These are phyloP conservation scores for Sanghuangporus baumii DNA, from an alignment of 1,284 basidiomycete species.

Conservation along the genomic window DNA sequence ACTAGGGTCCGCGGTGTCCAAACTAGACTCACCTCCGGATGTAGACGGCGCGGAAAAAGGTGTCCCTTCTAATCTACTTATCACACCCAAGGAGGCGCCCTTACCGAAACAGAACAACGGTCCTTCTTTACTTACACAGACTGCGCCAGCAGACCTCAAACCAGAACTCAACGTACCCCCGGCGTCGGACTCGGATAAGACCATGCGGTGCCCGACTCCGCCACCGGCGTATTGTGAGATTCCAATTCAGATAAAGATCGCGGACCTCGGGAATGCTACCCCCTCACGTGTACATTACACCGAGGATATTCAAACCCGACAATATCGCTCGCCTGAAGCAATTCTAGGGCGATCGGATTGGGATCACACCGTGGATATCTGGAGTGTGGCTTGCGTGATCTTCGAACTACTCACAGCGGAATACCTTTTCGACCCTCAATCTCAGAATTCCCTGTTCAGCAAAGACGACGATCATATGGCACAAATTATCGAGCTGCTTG, in stretches of 20 bases:
- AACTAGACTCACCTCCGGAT: slow-evolving; percentile 9
- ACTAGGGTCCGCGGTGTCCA: slow-evolving; percentile 29
- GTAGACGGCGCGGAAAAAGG: neutral
- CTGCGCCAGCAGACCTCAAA: slow-evolving; percentile 40
- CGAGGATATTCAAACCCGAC: slow-evolving; percentile 91
- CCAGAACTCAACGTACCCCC: slow-evolving; percentile 26
- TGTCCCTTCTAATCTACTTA: slow-evolving; percentile 9
- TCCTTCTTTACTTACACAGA: slow-evolving; percentile 64
- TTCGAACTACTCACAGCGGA: slow-evolving; percentile 86
- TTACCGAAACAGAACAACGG: slow-evolving; percentile 23
- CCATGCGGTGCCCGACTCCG: slow-evolving; percentile 19
- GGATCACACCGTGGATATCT: slow-evolving; percentile 81
- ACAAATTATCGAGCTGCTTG: slow-evolving; percentile 85
- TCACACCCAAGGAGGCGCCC: slow-evolving; percentile 15
- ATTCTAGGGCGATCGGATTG: slow-evolving; percentile 85
- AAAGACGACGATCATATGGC: slow-evolving; percentile 96
- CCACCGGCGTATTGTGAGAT: slow-evolving; percentile 25
- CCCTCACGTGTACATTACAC: slow-evolving; percentile 81
- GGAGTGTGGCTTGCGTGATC: slow-evolving; percentile 84
- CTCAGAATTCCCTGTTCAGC: slow-evolving; percentile 75
- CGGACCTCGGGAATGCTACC: slow-evolving; percentile 86
- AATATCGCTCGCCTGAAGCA: slow-evolving; percentile 89
- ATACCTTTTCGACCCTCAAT: slow-evolving; percentile 85
- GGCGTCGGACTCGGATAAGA: slow-evolving; percentile 19
- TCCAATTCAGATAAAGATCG: slow-evolving; percentile 84